Evolutionary conservation across 495 filamentous ascomycete genomes (phyloP).

Genomic region (Penicillium pancosmium): DNA sequence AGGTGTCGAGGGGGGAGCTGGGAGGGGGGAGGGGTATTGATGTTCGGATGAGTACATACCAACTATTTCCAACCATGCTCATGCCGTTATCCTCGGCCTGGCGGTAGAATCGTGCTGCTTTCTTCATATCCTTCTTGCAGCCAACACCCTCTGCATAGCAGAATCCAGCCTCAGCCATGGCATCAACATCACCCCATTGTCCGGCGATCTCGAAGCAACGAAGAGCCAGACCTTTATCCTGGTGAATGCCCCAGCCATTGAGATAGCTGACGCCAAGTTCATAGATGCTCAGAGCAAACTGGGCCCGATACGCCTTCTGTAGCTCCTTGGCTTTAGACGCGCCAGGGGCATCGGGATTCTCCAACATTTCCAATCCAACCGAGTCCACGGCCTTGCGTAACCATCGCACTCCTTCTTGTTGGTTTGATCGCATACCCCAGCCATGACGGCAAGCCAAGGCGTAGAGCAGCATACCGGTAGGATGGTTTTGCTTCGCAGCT

Average conservation of each 20-base stretch:
- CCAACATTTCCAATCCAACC: conserved; percentile 78
- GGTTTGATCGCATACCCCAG: conserved; percentile 95
- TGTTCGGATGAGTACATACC: conserved; percentile 59
- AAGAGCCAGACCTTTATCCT: conserved; percentile 85
- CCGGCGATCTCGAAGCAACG: conserved; percentile 96
- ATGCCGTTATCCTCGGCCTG: conserved; percentile 89
- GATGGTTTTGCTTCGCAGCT: conserved; percentile 80
- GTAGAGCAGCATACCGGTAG: conserved; percentile 94
- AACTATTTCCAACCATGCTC: conserved; percentile 97
- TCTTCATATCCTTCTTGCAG: conserved; percentile 94
- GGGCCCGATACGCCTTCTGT: conserved; percentile 78
- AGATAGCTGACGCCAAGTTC: conserved; percentile 96
- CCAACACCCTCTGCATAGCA: conserved; percentile 85
- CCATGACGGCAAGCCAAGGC: conserved; percentile 96
- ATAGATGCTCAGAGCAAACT: conserved; percentile 93
- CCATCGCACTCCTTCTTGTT: conserved; percentile 87
- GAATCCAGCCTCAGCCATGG: conserved; percentile 83
- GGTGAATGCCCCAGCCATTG: conserved; percentile 96
- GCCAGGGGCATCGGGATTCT: conserved; percentile 69
- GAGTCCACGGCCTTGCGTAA: conserved; percentile 84
- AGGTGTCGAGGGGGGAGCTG: not conserved
- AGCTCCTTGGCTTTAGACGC: conserved; percentile 65
- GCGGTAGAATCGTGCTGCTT: conserved; percentile 88
- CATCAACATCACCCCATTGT: conserved; percentile 96
- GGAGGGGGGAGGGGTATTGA: not conserved